Conservation (phyloP, 2,329 filamentous ascomycete genomes). For the Apiospora arundinis region DNA sequence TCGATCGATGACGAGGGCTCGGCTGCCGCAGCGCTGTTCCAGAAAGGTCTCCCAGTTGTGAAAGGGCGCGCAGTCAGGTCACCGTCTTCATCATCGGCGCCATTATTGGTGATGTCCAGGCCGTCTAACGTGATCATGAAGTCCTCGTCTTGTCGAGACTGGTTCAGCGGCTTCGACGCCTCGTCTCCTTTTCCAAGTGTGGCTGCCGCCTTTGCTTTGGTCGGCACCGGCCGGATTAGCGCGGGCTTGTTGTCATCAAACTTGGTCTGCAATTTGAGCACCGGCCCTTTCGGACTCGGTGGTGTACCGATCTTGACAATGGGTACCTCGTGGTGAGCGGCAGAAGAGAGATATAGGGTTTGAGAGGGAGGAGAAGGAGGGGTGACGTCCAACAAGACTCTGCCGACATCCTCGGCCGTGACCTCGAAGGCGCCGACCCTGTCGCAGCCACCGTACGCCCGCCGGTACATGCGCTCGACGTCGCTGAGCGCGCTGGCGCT, state of each 20-base stretch:
- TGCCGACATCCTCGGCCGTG: conserved; percentile 36
- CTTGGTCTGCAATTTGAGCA: conserved; percentile 52
- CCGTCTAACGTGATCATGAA: conserved; percentile 30
- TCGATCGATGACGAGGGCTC: conserved; percentile 47
- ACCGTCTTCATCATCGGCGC: conserved; percentile 37
- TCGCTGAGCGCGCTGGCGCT: conserved; percentile 56
- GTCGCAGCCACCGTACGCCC: conserved; percentile 59
- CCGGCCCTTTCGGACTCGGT: conserved; percentile 36
- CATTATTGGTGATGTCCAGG: conserved; percentile 22
- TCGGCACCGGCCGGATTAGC: conserved; percentile 10
- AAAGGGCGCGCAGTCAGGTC: conserved; percentile 44
- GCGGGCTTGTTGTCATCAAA: conserved; percentile 37
- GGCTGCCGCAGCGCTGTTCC: conserved; percentile 25
- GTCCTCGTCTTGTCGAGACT: conserved; percentile 10
- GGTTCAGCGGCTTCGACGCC: background rate
- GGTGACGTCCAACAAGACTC: background rate
- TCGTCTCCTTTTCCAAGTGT: background rate
- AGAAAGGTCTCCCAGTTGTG: conserved; percentile 34
- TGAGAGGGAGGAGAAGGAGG: conserved; percentile 1
- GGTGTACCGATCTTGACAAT: conserved; percentile 27
- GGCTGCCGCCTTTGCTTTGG: background rate
- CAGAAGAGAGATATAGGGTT: background rate
- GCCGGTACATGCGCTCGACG: conserved; percentile 62
- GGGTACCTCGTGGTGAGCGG: background rate
- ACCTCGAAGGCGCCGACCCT: conserved; percentile 53